A percentile compares a stretch with the other conserved stretches of the same genome.
These are phyloP conservation scores for Crithidia thermophila DNA, from an alignment of 208 protist species.

Conservation along the genomic window DNA sequence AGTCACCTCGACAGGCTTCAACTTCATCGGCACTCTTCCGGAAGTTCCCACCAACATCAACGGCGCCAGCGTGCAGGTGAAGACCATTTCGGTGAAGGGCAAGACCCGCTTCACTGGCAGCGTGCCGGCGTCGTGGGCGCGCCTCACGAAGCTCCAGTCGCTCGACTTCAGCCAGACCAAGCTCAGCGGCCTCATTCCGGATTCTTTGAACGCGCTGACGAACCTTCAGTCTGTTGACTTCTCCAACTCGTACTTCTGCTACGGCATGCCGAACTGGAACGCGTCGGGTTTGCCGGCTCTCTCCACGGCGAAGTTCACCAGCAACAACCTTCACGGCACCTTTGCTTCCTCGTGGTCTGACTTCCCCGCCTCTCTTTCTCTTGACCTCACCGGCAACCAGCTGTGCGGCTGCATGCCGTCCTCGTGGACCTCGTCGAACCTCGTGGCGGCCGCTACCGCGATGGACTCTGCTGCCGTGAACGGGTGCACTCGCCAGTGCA, in stretches of 20 bases:
- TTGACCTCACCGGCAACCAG: conserved; percentile 28
- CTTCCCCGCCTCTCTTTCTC: conserved; percentile 12
- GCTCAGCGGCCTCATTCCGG: conserved; percentile 15
- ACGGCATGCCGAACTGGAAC: conserved; percentile 31
- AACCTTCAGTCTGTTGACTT: conserved; percentile 15
- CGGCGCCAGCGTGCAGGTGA: conserved; percentile 13
- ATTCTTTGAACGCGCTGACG: not conserved
- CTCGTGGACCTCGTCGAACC: conserved; percentile 14
- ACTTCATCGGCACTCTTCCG: conserved; percentile 29
- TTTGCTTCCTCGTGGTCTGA: conserved; percentile 28
- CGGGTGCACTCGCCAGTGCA: conserved; percentile 16
- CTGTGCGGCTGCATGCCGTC: conserved; percentile 28
- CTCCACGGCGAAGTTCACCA: conserved; percentile 6
- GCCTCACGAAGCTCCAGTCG: conserved; percentile 1
- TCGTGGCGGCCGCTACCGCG: conserved; percentile 17
- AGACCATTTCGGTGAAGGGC: conserved; percentile 15
- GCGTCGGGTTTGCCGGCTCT: conserved; percentile 18
- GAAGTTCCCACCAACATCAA: conserved; percentile 8
- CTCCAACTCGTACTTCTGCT: conserved; percentile 27
- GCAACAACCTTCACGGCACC: conserved; percentile 31
- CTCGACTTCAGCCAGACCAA: conserved; percentile 24
- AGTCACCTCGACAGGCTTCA: conserved; percentile 22
- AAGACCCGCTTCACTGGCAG: conserved; percentile 26
- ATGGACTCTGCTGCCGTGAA: conserved; percentile 17
- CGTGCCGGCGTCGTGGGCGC: conserved; percentile 22